Evolutionary conservation across 441 rosid species (phyloP).

Genomic region (Pelargonium citronellum): DNA sequence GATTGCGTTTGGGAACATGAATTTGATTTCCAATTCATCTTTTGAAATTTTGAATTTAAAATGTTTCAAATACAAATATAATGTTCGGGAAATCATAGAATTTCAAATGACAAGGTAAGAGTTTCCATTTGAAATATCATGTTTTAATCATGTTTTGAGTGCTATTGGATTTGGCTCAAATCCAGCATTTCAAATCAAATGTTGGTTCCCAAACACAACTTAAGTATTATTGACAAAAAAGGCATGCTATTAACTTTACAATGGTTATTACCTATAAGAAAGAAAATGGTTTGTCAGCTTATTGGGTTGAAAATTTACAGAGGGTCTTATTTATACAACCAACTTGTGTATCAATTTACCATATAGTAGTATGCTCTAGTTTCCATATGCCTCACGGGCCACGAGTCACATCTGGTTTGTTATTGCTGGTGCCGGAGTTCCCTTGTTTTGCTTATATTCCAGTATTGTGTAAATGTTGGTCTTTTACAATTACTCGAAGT

Average conservation of each 20-base stretch:
- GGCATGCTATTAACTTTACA: background rate
- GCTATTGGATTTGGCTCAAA: no score
- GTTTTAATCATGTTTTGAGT: no score
- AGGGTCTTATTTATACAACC: background rate
- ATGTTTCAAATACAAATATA: no score
- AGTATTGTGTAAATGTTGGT: conserved; percentile 2
- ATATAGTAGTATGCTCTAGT: background rate
- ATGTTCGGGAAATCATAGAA: no score
- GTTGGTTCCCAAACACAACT: no score
- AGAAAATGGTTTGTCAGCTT: background rate
- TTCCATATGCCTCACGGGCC: background rate
- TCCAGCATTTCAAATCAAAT: no score
- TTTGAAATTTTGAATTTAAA: no score
- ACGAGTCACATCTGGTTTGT: background rate
- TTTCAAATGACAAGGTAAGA: no score
- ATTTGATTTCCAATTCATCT: no score
- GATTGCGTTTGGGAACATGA: background rate
- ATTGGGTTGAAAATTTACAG: background rate
- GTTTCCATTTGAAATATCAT: no score
- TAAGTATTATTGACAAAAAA: background rate
- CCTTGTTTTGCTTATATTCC: background rate
- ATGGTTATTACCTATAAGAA: background rate
- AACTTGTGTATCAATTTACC: background rate
- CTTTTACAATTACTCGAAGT: conserved; percentile 13
- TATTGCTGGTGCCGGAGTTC: background rate